Evolutionary conservation across 495 filamentous ascomycete species (phyloP), one percentile per base, ranked within the genome.

Genomic region (Aspergillus ellipticus): DNA sequence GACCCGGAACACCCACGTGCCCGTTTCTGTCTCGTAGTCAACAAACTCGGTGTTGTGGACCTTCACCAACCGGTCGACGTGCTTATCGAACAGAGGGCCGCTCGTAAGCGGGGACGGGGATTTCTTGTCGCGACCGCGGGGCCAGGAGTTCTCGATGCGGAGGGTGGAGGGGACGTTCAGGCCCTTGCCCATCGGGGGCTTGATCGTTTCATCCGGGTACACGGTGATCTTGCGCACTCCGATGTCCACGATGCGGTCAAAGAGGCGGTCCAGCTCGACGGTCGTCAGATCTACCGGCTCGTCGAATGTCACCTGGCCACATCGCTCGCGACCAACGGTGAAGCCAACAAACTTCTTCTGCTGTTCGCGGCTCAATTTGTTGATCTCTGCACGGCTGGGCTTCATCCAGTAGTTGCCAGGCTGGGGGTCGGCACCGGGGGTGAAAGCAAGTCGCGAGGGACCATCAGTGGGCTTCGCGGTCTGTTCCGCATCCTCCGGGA

Each of bases 131-230:
- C 81, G 76, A 41, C 83, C 79, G 47, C 93, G 85, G 9, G 94
- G 94, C 83, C 88, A 97, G 3, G 93, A 95, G 62, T 96, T 90
- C 67, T 92, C 85, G 10, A 98, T 81, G 15, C 79, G 81, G 49
- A 98, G 89, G 6, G 84, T 82, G 0, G 94, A 89, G 1, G 92
- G 92, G 4, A 96, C 89, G 61, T 98, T 98, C 56, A 98, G 79
- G 6, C 90, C 92, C 62, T 89, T 88, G 46, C 95, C 95, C 51
- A 82, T 77, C 3, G 85, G 76, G 17, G 94, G 89, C 74, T 97
- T 97, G 60, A 82, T 80, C 0, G 77, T 73, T 29, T 81, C 74
- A 33, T 88, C 83, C 8, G 88, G 84, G 64, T 97, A 98, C 16
- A 97, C 92, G 2, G 93, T 95, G 42, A 89, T 86, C 28, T 84